Evolutionary conservation across 495 filamentous ascomycete genomes (phyloP), one percentile per base, ranked within the genome.

Genomic region (Lasiosphaeris hirsuta): DNA sequence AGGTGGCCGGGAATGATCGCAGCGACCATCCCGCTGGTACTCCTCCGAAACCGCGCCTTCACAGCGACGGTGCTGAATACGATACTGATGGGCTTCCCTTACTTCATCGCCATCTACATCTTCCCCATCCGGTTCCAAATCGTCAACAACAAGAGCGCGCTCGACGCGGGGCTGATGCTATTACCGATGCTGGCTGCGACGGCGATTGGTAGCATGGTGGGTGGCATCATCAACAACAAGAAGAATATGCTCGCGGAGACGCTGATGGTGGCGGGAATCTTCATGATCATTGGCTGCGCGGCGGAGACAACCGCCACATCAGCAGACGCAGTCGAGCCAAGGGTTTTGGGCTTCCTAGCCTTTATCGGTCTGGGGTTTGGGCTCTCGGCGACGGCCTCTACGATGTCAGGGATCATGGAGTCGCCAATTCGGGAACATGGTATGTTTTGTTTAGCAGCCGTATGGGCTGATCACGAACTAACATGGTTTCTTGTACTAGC

Each of bases 51-150:
- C 58, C 61, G 62, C 11, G 58, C 35, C 17, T 71, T 68, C 54
- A 38, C 59, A 49, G 72, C 72, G 23, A 71, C 71, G 46, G 67
- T 73, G 5, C 60, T 64, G 8, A 70, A 73, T 53, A 79, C 78
- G 6, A 59, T 81, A 14, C 60, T 79, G 3, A 69, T 75, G 6
- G 84, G 84, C 17, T 86, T 83, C 58, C 78, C 80, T 0, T 86
- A 79, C 61, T 75, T 84, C 35, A 65, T 81, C 9, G 63, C 72
- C 57, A 61, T 87, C 10, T 82, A 84, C 17, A 77, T 79, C 43
- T 75, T 88, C 15, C 83, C 85, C 3, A 69, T 84, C 19, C 76
- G 81, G 37, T 77, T 84, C 45, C 82, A 86, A 60, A 63, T 84
- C 15, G 81, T 87, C 19, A 77, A 84, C 51, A 71, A 66, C 1